phyloP scores from a whole-genome alignment of 2,329 filamentous ascomycete genomes.

The Ceratocystis variospora region DNA sequence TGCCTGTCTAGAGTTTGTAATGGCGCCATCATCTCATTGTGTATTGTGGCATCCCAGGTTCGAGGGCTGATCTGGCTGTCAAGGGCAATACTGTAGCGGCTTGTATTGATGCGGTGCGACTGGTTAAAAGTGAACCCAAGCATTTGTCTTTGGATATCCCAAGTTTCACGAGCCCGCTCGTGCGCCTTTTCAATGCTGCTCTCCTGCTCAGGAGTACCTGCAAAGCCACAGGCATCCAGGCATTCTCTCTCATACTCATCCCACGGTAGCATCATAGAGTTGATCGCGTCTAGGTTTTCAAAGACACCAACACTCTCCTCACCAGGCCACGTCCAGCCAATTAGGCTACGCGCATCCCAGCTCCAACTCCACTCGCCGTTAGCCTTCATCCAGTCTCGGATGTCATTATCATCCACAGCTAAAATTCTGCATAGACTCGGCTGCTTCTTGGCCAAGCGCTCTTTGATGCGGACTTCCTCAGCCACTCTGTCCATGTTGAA shows the following conservation, averaged over 20 bases:
- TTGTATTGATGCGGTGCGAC: background rate
- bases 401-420: background rate
- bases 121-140: conserved; percentile 1
- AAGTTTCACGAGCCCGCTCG: background rate
- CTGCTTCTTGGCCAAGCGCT: background rate
- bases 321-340: conserved; percentile 17
- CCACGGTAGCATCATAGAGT: conserved; percentile 3
- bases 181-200: background rate
- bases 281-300: background rate
- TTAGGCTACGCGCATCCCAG: background rate
- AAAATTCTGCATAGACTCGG: background rate
- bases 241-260: conserved; percentile 7
- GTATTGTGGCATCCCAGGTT: background rate
- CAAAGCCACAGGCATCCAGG: background rate
- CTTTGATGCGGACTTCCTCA: conserved; percentile 10
- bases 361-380: conserved; percentile 9
- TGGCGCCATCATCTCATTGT: background rate
- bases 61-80: background rate
- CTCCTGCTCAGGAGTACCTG: background rate
- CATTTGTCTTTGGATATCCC: background rate
- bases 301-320: background rate
- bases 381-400: background rate
- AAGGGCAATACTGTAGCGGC: too few relatives aligned
- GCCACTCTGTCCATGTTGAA: conserved; percentile 5
- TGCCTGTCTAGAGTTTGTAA: background rate